Evolutionary conservation across 192 early-diverging fungal species (phyloP), one percentile per base, ranked within the genome.

Genomic region (Entrophospora sp.): DNA sequence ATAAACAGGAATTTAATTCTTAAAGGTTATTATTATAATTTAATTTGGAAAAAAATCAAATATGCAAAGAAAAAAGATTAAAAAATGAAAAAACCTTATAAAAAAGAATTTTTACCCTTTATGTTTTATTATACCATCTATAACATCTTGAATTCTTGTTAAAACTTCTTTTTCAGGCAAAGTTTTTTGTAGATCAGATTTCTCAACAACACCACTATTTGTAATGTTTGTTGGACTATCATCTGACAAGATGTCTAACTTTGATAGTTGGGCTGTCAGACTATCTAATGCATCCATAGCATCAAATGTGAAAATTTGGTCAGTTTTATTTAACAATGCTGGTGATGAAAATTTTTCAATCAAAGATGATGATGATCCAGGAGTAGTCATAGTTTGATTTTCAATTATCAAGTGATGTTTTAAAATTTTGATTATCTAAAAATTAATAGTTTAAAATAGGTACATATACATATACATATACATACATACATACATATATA

Each of bases 401-500:
- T 62, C 36, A 28, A 46, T 10, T n/a, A 27, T 16, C 16, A 62
- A 12, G 46, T 62, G 46, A 46, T 62, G 60, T 8, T 43, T n/a
- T 16, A 62, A 20, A 35, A 62, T 62, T 46, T 62, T 62, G 13
- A 34, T 62, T 28, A 62, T 62, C 60, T 62, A 28, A 27, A 45
- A 20, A n/a, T n/a, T n/a, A n/a, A n/a, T n/a, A n/a, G n/a, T n/a
- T 27, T 20, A 28, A 31, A 32, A 35, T n/a, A 2, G 9, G 5
- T 2, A 30, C 13, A 57, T n/a, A 28, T n/a, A n/a, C n/a, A n/a
- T n/a, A n/a, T n/a, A n/a, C n/a, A n/a, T n/a, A n/a, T n/a, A n/a
- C n/a, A n/a, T n/a, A n/a, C n/a, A n/a, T n/a, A n/a, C n/a, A n/a
- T n/a, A n/a, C n/a, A n/a, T n/a, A n/a, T n/a, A n/a, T n/a, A n/a